Evolutionary conservation across 2,329 filamentous ascomycete species (phyloP).

Genomic region (Coniochaeta prunicola): DNA sequence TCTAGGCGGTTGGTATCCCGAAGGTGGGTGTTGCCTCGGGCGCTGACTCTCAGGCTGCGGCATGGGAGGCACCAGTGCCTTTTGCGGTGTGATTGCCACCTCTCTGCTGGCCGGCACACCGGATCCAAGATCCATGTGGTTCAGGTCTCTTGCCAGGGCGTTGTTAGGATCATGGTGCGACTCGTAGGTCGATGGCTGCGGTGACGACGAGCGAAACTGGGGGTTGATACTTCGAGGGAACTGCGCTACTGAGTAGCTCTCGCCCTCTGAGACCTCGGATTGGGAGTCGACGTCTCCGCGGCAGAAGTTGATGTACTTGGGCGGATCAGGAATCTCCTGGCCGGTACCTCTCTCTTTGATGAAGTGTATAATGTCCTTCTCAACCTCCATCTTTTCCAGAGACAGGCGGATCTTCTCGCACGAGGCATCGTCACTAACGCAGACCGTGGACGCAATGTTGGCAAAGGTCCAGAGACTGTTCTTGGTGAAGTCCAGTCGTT

Average conservation of each 20-base stretch:
- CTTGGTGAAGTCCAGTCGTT: constrained; percentile 93
- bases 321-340: constrained; percentile 93
- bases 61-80: constrained; percentile 17
- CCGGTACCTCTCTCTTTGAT: constrained; percentile 86
- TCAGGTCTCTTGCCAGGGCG: constrained; percentile 61
- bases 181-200: constrained; percentile 86
- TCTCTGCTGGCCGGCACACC: constrained; percentile 37
- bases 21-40: constrained; percentile 11
- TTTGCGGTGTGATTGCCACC: constrained; percentile 44
- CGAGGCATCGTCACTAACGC: constrained; percentile 91
- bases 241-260: constrained; percentile 88
- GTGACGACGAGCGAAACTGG: constrained; percentile 90
- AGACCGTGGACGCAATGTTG: constrained; percentile 94
- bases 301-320: constrained; percentile 98
- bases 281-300: constrained; percentile 78
- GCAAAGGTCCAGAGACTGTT: constrained; percentile 97
- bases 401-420: constrained; percentile 95
- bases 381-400: constrained; percentile 91
- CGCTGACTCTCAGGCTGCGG: constrained; percentile 9
- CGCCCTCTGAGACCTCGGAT: constrained; percentile 80
- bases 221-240: constrained; percentile 95
- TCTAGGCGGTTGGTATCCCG: constrained; percentile 16
- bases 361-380: constrained; percentile 85
- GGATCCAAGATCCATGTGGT: constrained; percentile 42
- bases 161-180: constrained; percentile 86